These are phyloP conservation scores for Sclerotinia borealis DNA, from an alignment of 2,329 filamentous ascomycete genomes.

Conservation along the genomic window DNA sequence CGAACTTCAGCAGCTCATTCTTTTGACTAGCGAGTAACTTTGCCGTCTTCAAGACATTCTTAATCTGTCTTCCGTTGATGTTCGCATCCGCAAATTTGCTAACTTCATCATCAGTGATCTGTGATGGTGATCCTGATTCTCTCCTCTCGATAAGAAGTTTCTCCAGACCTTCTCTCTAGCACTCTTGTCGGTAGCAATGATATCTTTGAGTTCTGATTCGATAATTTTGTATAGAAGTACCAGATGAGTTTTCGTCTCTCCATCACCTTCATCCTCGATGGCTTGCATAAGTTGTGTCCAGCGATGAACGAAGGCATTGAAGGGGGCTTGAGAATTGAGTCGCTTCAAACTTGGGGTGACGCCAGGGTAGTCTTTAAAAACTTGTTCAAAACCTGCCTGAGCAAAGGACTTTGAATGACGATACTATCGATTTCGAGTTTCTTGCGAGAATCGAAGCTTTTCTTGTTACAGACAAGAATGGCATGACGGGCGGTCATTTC, in stretches of 20 bases:
- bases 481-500: constrained; percentile 38
- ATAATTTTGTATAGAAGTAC: constrained; percentile 43
- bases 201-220: constrained; percentile 44
- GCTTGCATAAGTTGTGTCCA: constrained; percentile 46
- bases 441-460: constrained; percentile 52
- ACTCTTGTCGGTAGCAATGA: constrained; percentile 36
- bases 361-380: constrained; percentile 22
- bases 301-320: constrained; percentile 59
- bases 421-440: constrained; percentile 45
- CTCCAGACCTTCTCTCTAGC: constrained; percentile 25
- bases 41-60: constrained; percentile 32
- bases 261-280: constrained; percentile 38
- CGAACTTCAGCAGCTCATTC: constrained; percentile 20
- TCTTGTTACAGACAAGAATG: constrained; percentile 52
- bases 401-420: constrained; percentile 54
- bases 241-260: constrained; percentile 41
- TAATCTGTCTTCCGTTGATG: constrained; percentile 34
- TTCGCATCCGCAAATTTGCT: constrained; percentile 19
- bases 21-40: constrained; percentile 27
- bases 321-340: constrained; percentile 54
- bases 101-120: constrained; percentile 18
- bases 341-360: constrained; percentile 53
- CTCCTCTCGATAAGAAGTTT: constrained; percentile 18
- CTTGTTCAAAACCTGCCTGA: constrained; percentile 50
- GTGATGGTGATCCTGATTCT: constrained; percentile 22